A percentile compares a stretch with the other conserved stretches of the same genome.
These are phyloP conservation scores for Geranium incanum DNA, from an alignment of 441 rosid species.

Conservation along the genomic window DNA sequence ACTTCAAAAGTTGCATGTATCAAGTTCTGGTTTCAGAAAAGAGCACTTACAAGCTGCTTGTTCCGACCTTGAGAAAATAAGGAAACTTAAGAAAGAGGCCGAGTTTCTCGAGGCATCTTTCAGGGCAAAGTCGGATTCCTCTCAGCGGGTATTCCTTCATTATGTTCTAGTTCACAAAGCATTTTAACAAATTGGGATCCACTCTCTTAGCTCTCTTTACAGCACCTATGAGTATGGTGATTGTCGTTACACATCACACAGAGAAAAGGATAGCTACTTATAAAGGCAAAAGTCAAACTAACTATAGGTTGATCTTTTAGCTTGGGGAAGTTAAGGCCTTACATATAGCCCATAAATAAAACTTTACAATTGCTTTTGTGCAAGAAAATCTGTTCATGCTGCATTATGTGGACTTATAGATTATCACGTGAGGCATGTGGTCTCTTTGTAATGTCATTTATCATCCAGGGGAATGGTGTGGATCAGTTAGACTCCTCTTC, in stretches of 20 bases:
- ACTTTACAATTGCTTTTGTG: background rate
- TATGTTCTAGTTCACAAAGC: conserved; percentile 12
- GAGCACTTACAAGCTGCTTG: conserved; percentile 93
- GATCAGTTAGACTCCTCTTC: conserved; percentile 33
- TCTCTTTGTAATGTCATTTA: conserved; percentile 16
- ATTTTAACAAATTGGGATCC: conserved; percentile 2
- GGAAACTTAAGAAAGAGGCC: conserved; percentile 98
- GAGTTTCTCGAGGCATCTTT: conserved; percentile 96
- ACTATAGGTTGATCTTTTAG: background rate
- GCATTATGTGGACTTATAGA: background rate
- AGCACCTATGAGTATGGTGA: background rate
- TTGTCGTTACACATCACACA: background rate
- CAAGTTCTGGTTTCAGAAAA: conserved; percentile 77
- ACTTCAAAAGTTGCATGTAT: conserved; percentile 70
- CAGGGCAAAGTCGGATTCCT: conserved; percentile 87
- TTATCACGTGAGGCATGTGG: conserved; percentile 2
- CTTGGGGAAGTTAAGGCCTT: background rate
- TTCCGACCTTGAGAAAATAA: conserved; percentile 91
- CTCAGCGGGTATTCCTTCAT: conserved; percentile 51
- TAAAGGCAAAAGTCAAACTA: background rate
- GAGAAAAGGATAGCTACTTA: background rate
- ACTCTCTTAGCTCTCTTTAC: background rate
- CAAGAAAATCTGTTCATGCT: background rate
- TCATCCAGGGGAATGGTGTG: conserved; percentile 54
- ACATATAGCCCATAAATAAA: background rate